Evolutionary conservation across 2,329 filamentous ascomycete species (phyloP), one percentile per base, ranked within the genome.

Genomic region (Neopestalotiopsis clavispora): DNA sequence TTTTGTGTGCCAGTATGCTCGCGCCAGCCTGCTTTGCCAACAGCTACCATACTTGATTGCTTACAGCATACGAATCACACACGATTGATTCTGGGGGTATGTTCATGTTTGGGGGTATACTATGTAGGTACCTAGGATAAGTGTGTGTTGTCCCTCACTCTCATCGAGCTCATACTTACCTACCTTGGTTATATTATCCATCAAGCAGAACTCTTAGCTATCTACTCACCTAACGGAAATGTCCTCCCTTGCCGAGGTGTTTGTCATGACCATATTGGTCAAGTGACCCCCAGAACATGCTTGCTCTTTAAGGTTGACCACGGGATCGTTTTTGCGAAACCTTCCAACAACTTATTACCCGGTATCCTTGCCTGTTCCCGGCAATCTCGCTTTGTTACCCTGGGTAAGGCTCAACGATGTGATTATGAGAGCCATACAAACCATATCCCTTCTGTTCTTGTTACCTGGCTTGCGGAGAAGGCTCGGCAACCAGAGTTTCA

Each of bases 211-310:
- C 30, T 62, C n/a, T 62, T 38, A 62, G 30, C 28, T 20, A 40
- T 10, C 57, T 14, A 30, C 30, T 30, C 57, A 34, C 57, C 28
- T 59, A 30, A 59, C 28, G 30, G 57, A 30, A 59, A 59, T 28
- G 34, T 40, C 30, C 59, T 62, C 30, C n/a, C 17, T 13, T 38
- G n/a, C 30, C 59, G n/a, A 34, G 59, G 59, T 38, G 45, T 52
- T 52, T 52, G 45, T 40, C 30, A 30, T 40, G 34, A n/a, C 34
- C 34, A 40, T 62, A 7, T 38, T 38, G 59, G 59, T 62, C 59
- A 62, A 62, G 59, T 62, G 59, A 62, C 59, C 59, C 10, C 14
- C 13, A 20, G 34, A 34, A 40, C 32, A 62, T 62, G 59, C 59
- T 62, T 40, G 59, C 30, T 62, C 14, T 38, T 62, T 34, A 34